Percentiles rank a stretch among this genome's conserved stretches.
phyloP scores from a whole-genome alignment of 2,329 filamentous ascomycete genomes.

The Chrysoporthe deuterocubensis region DNA sequence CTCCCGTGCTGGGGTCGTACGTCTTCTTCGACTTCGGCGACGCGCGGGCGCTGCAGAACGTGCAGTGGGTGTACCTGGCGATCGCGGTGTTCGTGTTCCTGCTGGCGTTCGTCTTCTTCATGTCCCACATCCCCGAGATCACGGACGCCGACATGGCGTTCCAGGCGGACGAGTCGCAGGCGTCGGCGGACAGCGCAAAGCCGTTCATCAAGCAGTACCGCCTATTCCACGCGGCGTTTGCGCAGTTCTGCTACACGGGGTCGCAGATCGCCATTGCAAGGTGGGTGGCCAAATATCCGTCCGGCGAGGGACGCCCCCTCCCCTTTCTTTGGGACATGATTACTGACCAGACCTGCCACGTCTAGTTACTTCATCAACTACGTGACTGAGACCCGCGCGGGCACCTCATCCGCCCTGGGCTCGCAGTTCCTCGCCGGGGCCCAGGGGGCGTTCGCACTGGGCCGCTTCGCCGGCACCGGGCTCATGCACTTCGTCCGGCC shows the following conservation, averaged over 20 bases:
- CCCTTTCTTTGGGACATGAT: not conserved
- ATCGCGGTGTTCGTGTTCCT: slow-evolving; percentile 73
- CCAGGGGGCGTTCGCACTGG: slow-evolving; percentile 72
- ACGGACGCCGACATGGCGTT: slow-evolving; percentile 70
- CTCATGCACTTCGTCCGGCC: slow-evolving; percentile 71
- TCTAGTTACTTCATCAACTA: slow-evolving; percentile 74
- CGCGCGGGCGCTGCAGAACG: slow-evolving; percentile 62
- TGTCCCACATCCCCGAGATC: slow-evolving; percentile 72
- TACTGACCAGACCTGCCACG: slow-evolving; percentile 15
- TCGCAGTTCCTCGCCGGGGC: slow-evolving; percentile 75
- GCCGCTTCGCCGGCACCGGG: slow-evolving; percentile 69
- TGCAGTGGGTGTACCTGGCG: slow-evolving; percentile 78
- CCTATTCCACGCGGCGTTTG: slow-evolving; percentile 75
- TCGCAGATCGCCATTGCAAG: slow-evolving; percentile 68
- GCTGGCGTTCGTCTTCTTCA: slow-evolving; percentile 68
- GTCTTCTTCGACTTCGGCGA: slow-evolving; percentile 71
- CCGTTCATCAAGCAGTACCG: slow-evolving; percentile 73
- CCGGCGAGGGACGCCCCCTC: not conserved
- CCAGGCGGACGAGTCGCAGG: slow-evolving; percentile 59
- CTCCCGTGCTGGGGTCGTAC: slow-evolving; percentile 72
- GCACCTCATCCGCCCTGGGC: slow-evolving; percentile 54
- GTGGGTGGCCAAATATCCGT: slow-evolving; percentile 14
- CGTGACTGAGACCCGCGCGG: slow-evolving; percentile 61
- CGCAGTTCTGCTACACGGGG: slow-evolving; percentile 80
- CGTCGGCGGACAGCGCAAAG: slow-evolving; percentile 56